Evolutionary conservation across 2,329 filamentous ascomycete genomes (phyloP).

Genomic region (Fusarium sp.): DNA sequence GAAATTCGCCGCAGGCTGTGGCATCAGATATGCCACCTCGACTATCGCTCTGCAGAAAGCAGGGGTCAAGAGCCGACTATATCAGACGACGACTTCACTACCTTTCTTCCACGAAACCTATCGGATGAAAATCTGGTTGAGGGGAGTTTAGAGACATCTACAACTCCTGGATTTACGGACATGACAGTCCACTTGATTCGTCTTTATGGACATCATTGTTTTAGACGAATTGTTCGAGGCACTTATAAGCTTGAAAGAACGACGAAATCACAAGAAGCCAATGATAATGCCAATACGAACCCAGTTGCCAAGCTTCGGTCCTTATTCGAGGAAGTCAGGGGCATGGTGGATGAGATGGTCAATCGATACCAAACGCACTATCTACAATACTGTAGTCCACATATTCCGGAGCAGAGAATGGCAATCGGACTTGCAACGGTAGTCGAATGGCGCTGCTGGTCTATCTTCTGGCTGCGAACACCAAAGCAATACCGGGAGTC

Average conservation of each 20-base stretch:
- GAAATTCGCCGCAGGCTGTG: not conserved
- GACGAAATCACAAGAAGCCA: not conserved
- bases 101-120: not conserved
- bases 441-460: constrained; percentile 1
- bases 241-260: not conserved
- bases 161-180: not conserved
- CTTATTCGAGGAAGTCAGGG: not conserved
- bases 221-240: not conserved
- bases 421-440: not conserved
- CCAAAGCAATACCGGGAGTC: not conserved
- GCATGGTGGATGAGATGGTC: not conserved
- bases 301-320: not conserved
- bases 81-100: not conserved
- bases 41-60: not conserved
- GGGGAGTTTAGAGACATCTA: not conserved
- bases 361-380: not conserved
- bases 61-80: not conserved
- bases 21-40: constrained; percentile 1
- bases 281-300: not conserved
- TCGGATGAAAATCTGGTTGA: not conserved
- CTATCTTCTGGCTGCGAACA: not conserved
- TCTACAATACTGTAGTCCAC: not conserved
- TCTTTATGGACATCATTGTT: not conserved
- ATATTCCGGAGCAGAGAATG: not conserved
- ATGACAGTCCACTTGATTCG: constrained; percentile 1